Evolutionary conservation across 2,329 filamentous ascomycete genomes (phyloP).

Genomic region (Metarhizium robertsii): DNA sequence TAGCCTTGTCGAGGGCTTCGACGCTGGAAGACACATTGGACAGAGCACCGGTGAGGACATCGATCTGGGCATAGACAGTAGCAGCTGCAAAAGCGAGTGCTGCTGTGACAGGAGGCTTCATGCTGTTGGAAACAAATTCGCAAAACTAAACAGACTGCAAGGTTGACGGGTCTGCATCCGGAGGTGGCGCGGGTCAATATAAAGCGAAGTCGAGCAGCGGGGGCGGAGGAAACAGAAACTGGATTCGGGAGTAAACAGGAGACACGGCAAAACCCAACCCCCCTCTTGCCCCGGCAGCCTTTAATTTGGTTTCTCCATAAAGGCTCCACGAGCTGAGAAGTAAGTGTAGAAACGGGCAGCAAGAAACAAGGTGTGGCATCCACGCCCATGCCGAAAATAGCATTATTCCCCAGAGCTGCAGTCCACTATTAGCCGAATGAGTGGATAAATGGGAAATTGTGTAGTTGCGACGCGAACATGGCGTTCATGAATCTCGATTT

Average conservation of each 20-base stretch:
- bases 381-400: too few species aligned
- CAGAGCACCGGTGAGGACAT: background rate
- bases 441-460: background rate
- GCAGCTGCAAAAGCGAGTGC: background rate
- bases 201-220: background rate
- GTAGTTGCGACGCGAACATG: background rate
- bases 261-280: background rate
- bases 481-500: background rate
- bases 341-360: background rate
- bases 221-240: background rate
- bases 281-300: background rate
- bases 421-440: background rate
- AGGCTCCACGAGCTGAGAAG: background rate
- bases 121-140: background rate
- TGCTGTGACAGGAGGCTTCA: background rate
- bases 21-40: background rate
- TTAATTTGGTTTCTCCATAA: background rate
- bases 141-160: background rate
- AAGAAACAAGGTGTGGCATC: background rate
- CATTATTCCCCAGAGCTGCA: background rate
- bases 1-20: background rate
- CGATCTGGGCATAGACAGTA: background rate
- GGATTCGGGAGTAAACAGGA: background rate
- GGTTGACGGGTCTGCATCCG: background rate
- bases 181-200: background rate